A percentile compares a stretch with the other conserved stretches of the same genome.
Conservation (phyloP, 192 early-diverging fungal genomes). For the Podila epigama region DNA sequence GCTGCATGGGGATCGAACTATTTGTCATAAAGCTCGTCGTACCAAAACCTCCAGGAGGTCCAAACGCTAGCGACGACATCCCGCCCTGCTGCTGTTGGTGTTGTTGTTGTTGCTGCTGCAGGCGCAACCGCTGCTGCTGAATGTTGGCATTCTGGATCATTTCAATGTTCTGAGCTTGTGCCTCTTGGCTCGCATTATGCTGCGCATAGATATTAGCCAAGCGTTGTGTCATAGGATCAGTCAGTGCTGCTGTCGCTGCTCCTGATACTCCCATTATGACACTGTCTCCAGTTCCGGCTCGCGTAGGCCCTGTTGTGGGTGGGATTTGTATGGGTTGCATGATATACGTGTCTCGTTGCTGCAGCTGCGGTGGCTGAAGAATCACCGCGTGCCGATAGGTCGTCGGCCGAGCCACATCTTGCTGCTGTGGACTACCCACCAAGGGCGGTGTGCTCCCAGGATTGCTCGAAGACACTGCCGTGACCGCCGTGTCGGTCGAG, state of each 20-base stretch:
- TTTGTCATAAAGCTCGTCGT: constrained; percentile 6
- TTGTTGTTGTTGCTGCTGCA: constrained; percentile 31
- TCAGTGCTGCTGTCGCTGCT: not conserved
- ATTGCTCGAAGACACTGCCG: too few relatives aligned
- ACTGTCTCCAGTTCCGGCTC: not conserved
- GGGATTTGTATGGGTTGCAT: constrained; percentile 45
- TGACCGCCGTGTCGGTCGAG: too few relatives aligned
- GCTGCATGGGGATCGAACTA: constrained; percentile 2
- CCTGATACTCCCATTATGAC: not conserved
- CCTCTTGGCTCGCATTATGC: constrained; percentile 17
- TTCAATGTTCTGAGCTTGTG: constrained; percentile 12
- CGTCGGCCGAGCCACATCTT: not conserved
- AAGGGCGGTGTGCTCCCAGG: too few relatives aligned
- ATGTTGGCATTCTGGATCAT: constrained; percentile 41
- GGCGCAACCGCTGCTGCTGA: constrained; percentile 22
- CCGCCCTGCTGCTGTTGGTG: too few relatives aligned
- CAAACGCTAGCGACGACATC: constrained; percentile 39
- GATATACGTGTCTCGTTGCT: constrained; percentile 25
- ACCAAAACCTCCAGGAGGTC: constrained; percentile 12
- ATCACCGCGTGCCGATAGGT: constrained; percentile 34
- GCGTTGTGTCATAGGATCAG: constrained; percentile 2
- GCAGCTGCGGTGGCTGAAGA: constrained; percentile 16
- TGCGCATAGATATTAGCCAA: constrained; percentile 17
- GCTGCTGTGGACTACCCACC: not conserved
- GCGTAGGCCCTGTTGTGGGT: constrained; percentile 5